phyloP scores from a whole-genome alignment of 495 filamentous ascomycete species.

The Aeminium ludgeri region DNA sequence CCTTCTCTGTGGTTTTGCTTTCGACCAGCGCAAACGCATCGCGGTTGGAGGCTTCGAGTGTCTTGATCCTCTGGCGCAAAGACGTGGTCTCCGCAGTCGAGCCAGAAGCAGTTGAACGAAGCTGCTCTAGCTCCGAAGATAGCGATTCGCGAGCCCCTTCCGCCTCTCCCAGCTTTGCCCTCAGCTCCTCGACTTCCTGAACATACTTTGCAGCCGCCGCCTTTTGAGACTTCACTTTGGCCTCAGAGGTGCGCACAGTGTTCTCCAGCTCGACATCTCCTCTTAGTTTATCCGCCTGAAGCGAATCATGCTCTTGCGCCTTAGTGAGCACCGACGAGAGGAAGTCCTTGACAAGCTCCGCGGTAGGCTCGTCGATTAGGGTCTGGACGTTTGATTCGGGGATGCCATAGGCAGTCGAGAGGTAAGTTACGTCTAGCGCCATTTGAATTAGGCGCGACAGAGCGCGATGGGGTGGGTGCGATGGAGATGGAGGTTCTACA shows the following conservation, averaged over 20 bases:
- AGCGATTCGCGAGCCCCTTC: conserved; percentile 48
- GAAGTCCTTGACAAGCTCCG: conserved; percentile 54
- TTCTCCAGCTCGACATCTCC: conserved; percentile 87
- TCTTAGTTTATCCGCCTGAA: conserved; percentile 68
- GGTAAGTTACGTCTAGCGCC: conserved; percentile 55
- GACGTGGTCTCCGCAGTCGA: conserved; percentile 61
- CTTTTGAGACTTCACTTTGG: conserved; percentile 64
- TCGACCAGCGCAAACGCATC: conserved; percentile 78
- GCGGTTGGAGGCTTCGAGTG: conserved; percentile 78
- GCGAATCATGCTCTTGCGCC: conserved; percentile 60
- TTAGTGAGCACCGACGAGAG: conserved; percentile 49
- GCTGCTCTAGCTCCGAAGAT: conserved; percentile 62
- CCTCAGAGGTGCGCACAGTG: conserved; percentile 61
- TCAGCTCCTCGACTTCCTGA: conserved; percentile 42
- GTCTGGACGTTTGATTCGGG: conserved; percentile 48
- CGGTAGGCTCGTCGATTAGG: conserved; percentile 54
- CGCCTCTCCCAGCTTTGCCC: conserved; percentile 51
- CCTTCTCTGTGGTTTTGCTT: conserved; percentile 73
- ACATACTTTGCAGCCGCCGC: conserved; percentile 61
- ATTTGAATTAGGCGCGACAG: conserved; percentile 5
- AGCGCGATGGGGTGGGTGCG: conserved; percentile 10
- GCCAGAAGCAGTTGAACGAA: conserved; percentile 58
- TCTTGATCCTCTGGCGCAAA: conserved; percentile 60
- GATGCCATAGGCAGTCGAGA: conserved; percentile 58
- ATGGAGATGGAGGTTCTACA: no score